Percentiles rank a stretch among this genome's conserved stretches.
Conservation (phyloP, 306 rosid species). For the Prinsepia uniflora region DNA sequence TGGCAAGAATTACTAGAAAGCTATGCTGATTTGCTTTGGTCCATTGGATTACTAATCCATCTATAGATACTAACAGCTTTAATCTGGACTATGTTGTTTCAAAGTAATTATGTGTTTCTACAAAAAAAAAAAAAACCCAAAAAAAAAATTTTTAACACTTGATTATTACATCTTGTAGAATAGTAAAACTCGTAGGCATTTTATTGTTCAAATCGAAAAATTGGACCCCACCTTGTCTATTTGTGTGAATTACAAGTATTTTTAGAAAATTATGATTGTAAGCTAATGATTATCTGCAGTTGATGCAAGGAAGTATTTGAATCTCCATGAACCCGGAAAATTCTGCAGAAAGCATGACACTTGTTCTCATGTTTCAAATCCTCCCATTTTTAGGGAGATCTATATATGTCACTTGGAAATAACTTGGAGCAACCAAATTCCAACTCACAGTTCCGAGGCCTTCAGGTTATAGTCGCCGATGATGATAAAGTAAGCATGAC, state of each 20-base stretch:
- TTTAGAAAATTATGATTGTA: slow-evolving; percentile 23
- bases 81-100: background rate
- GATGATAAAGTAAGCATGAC: too few species aligned
- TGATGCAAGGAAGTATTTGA: slow-evolving; percentile 84
- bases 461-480: too few species aligned
- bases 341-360: slow-evolving; percentile 60
- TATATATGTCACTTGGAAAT: slow-evolving; percentile 26
- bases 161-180: too few species aligned
- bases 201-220: too few species aligned
- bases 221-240: too few species aligned
- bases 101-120: background rate
- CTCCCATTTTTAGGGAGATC: slow-evolving; percentile 41
- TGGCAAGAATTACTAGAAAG: too few species aligned
- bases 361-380: slow-evolving; percentile 58
- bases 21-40: too few species aligned
- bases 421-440: background rate
- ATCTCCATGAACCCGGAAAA: slow-evolving; percentile 45
- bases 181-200: too few species aligned
- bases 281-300: slow-evolving; percentile 45
- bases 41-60: background rate
- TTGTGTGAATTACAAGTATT: background rate
- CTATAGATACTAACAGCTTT: background rate
- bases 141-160: background rate
- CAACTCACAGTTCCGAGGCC: too few species aligned
- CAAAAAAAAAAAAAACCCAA: background rate